A percentile compares a stretch with the other conserved stretches of the same genome.
phyloP scores from a whole-genome alignment of 495 filamentous ascomycete species.

The Penicillium bialowiezense region DNA sequence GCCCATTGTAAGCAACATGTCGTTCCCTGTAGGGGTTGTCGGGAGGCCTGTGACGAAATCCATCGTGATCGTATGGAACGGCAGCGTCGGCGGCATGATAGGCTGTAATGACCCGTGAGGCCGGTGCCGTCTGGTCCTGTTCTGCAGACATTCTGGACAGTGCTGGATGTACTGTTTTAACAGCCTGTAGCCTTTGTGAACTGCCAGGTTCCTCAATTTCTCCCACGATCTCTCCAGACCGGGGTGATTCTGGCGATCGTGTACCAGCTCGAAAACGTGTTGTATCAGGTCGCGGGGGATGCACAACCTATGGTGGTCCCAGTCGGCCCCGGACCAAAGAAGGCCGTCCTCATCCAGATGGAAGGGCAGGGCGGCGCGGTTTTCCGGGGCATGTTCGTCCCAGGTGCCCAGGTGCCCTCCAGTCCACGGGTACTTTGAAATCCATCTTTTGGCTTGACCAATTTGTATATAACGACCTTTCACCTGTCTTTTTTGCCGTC shows the following conservation, averaged over 20 bases:
- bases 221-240: not conserved
- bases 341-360: no score
- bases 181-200: not conserved
- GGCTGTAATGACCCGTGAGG: not conserved
- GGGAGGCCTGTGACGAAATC: not conserved
- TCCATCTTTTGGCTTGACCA: no score
- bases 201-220: not conserved
- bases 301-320: no score
- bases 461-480: no score
- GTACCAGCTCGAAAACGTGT: not conserved
- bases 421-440: no score
- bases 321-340: no score
- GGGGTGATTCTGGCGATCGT: not conserved
- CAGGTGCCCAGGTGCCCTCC: no score
- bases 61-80: not conserved
- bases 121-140: not conserved
- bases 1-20: no score
- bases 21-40: not conserved
- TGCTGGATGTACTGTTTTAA: not conserved
- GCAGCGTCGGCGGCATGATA: not conserved
- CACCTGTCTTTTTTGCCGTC: no score
- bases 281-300: no score
- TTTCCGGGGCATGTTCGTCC: no score
- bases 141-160: not conserved
- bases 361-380: no score